A percentile compares a stretch with the other conserved stretches of the same genome.
Evolutionary conservation across 306 rosid species (phyloP).

Genomic region (Inga laurina): DNA sequence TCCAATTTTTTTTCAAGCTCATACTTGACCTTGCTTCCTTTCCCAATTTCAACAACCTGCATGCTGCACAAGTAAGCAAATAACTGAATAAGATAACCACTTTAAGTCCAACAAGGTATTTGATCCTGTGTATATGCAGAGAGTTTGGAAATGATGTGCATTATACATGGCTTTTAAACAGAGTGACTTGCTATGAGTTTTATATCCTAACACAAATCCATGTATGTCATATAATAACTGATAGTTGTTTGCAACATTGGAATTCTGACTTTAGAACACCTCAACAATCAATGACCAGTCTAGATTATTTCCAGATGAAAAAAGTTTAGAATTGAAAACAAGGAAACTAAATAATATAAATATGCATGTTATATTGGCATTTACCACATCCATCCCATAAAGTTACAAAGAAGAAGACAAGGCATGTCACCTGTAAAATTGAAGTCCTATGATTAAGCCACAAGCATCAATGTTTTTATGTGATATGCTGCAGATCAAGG

Average conservation of each 20-base stretch:
- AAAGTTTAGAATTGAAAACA: neutral
- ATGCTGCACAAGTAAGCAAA: too few species aligned
- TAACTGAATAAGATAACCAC: too few species aligned
- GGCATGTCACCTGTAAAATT: conserved; percentile 74
- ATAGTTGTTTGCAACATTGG: neutral
- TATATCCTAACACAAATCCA: too few species aligned
- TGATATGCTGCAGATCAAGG: conserved; percentile 69
- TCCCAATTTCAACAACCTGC: too few species aligned
- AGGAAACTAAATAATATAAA: neutral
- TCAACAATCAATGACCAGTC: neutral
- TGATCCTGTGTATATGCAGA: too few species aligned
- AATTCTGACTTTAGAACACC: neutral
- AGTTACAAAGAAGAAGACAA: neutral
- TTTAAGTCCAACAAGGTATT: too few species aligned
- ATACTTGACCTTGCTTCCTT: too few species aligned
- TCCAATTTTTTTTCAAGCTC: too few species aligned
- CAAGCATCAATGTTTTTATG: conserved; percentile 78
- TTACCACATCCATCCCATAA: neutral
- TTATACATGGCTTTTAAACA: too few species aligned
- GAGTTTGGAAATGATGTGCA: too few species aligned
- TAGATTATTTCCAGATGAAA: neutral
- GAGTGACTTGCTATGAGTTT: too few species aligned
- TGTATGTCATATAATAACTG: too few species aligned
- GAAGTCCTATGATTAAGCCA: conserved; percentile 82
- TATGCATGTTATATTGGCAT: neutral